These are phyloP conservation scores for Chlamydomonas sphaeroides DNA, from an alignment of 139 green algal species.

Conservation along the genomic window DNA sequence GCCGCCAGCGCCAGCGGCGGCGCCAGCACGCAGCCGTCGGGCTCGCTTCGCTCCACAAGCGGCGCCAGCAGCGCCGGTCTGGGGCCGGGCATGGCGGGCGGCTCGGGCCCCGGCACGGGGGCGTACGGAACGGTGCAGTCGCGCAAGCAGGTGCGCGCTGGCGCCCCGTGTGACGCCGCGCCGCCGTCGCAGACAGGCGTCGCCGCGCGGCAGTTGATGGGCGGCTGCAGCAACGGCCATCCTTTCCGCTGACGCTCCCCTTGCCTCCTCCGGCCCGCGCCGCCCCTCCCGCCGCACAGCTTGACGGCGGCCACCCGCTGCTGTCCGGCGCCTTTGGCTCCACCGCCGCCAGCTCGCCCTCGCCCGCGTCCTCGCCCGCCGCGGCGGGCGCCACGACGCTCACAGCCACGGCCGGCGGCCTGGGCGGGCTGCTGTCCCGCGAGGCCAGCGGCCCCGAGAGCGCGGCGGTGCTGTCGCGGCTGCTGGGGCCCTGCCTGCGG, in stretches of 20 bases:
- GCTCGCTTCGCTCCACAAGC: neutral
- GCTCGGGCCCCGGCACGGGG: neutral
- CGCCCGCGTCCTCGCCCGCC: neutral
- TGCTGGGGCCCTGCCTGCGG: conserved; percentile 40
- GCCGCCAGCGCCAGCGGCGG: neutral
- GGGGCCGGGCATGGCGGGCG: too few species aligned
- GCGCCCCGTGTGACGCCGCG: too few species aligned
- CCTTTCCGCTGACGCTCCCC: too few species aligned
- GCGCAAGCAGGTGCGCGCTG: conserved; percentile 16
- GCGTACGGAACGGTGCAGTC: conserved; percentile 30
- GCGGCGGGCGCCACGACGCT: neutral
- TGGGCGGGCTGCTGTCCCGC: conserved; percentile 18
- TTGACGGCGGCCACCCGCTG: neutral
- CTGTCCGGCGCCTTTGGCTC: neutral
- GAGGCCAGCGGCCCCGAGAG: conserved; percentile 30
- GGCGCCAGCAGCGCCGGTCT: neutral
- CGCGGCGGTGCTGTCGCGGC: conserved; percentile 13
- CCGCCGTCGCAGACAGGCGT: too few species aligned
- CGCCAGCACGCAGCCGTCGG: neutral
- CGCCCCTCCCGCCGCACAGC: too few species aligned
- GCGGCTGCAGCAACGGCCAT: too few species aligned
- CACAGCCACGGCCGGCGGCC: neutral
- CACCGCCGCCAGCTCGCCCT: neutral
- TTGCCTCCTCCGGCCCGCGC: too few species aligned
- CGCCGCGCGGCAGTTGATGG: too few species aligned